Conservation (phyloP, 495 filamentous ascomycete genomes). For the Letharia columbiana region DNA sequence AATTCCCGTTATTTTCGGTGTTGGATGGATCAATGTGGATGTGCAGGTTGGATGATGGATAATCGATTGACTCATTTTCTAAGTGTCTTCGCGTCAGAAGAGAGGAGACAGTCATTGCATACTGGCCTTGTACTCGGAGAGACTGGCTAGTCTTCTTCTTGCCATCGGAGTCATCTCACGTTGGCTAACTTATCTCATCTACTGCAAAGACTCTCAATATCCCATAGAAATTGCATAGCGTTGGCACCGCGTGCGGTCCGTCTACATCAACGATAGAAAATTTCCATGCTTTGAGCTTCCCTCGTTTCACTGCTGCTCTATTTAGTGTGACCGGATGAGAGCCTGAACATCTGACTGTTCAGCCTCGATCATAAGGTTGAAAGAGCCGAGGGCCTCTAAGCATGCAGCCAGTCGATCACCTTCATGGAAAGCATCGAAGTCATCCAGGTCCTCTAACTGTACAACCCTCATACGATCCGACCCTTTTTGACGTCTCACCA, state of each 20-base stretch:
- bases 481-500: no score
- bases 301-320: not conserved
- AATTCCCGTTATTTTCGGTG: not conserved
- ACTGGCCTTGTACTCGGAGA: not conserved
- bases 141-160: slow-evolving; percentile 9
- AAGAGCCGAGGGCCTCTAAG: not conserved
- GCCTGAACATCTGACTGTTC: not conserved
- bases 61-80: not conserved
- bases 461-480: no score
- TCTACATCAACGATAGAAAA: not conserved
- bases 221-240: not conserved
- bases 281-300: not conserved
- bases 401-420: no score
- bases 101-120: not conserved
- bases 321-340: not conserved
- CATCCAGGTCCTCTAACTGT: no score
- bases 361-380: not conserved
- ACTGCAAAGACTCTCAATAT: not conserved
- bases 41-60: slow-evolving; percentile 9
- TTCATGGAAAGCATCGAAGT: no score
- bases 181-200: slow-evolving; percentile 5
- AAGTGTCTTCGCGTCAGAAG: not conserved
- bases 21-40: not conserved
- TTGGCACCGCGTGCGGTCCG: not conserved
- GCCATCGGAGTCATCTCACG: not conserved